Base-by-base conservation (phyloP, 2,329 filamentous ascomycete species). In the Xylaria multiplex region DNA sequence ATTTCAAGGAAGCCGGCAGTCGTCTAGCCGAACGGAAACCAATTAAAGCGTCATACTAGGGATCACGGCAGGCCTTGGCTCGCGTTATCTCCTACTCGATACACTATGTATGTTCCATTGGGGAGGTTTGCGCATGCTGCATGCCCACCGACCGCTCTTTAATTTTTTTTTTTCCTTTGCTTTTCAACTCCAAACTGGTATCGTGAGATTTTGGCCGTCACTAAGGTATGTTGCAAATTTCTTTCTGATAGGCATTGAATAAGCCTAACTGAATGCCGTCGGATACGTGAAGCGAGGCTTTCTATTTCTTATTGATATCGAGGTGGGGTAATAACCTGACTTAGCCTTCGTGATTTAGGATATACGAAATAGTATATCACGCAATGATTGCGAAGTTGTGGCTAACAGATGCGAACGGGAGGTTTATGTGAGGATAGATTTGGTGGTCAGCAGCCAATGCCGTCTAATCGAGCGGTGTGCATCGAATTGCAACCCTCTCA, bases 1-100 rank as follows among this genome's bases (percentile, higher is more conserved):
- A 57, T 66, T 68, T 66, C 60, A 59, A 66, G 65, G 53, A 66
- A 66, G 48, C 57, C 66, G 59, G 63, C 60, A 60, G 48, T 60
- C 43, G 50, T 66, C 56, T 46, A 62, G 54, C 62, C 16, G 16
- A 42, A 7, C 48, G n/a, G 35, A 58, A 35, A 35, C 66, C 60
- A 66, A 69, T 66, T 13, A 65, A 46, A 59, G 3, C 40, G 30
- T 35, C 52, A 55, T 49, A 24, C 27, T 22, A 24, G 37, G 50
- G 59, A 58, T 40, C 35, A 62, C 53, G 27, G 32, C 60, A 53
- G 53, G 61, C 54, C 65, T 67, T 69, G 62, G 65, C 65, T 60
- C 46, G 59, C 62, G 55, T 65, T 67, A 59, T 62, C 55, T 64
- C 42, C 32, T 54, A 27, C 27, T 27, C 5, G 19, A 30, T 40